Conservation (phyloP, 805 yeast species). For the Ogataea sp. region DNA sequence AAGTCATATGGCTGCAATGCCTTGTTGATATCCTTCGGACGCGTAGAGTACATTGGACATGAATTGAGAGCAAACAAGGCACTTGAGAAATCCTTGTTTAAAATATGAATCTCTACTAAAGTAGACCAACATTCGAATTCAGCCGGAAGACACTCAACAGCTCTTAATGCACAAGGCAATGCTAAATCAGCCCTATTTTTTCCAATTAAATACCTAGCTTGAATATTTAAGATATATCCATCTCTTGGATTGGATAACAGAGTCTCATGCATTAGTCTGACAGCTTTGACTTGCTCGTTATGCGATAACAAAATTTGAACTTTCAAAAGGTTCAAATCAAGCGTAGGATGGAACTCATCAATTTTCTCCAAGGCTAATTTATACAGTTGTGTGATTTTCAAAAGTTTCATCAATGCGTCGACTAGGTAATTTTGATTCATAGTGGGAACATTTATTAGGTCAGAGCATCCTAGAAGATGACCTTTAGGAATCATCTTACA, state of each 20-base stretch:
- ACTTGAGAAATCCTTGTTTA: constrained; percentile 42
- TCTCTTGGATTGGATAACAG: constrained; percentile 40
- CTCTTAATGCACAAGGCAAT: constrained; percentile 44
- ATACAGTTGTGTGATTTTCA: constrained; percentile 29
- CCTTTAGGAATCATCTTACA: constrained; percentile 41
- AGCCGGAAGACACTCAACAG: constrained; percentile 64
- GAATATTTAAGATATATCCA: constrained; percentile 51
- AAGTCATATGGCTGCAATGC: constrained; percentile 36
- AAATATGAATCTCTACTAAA: constrained; percentile 52
- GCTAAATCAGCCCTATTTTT: constrained; percentile 53
- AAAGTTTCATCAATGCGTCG: constrained; percentile 37
- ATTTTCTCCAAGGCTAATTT: constrained; percentile 32
- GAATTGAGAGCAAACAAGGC: constrained; percentile 68
- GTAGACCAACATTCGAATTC: constrained; percentile 70
- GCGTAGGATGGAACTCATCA: constrained; percentile 8
- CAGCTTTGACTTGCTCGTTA: constrained; percentile 41
- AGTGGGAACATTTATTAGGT: constrained; percentile 25
- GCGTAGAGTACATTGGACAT: constrained; percentile 56
- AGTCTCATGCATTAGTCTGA: constrained; percentile 31
- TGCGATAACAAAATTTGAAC: constrained; percentile 31
- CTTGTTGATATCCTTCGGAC: constrained; percentile 35
- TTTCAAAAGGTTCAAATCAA: constrained; percentile 26
- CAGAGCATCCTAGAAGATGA: constrained; percentile 33
- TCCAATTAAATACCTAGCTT: constrained; percentile 52
- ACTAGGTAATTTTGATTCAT: constrained; percentile 42